Conservation (phyloP, 129 eudicot species). For the Tagetes erecta region DNA sequence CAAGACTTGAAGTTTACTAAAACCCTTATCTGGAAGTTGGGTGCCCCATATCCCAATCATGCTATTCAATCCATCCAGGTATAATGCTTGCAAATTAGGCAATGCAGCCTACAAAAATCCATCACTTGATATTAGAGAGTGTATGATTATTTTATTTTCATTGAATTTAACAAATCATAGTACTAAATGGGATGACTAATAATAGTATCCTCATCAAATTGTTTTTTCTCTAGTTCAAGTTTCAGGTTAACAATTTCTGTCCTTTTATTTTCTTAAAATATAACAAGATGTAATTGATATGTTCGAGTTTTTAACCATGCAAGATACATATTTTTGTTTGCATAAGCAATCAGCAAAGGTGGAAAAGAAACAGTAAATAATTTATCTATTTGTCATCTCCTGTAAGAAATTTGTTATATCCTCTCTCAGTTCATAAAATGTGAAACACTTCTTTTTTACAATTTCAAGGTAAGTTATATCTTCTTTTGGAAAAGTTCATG, state of each 20-base stretch:
- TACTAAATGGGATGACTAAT: not conserved
- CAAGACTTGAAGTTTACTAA: slow-evolving; percentile 31
- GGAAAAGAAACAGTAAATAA: not conserved
- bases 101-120: slow-evolving; percentile 35
- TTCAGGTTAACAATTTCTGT: not conserved
- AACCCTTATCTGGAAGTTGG: slow-evolving; percentile 37
- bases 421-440: not conserved
- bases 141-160: not conserved
- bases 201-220: slow-evolving; percentile 1
- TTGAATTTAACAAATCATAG: not conserved
- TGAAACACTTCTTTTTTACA: not conserved
- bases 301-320: not conserved
- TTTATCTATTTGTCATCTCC: not conserved
- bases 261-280: not conserved
- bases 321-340: not conserved
- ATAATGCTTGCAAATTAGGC: slow-evolving; percentile 39
- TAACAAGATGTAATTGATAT: not conserved
- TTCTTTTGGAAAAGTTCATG: not conserved
- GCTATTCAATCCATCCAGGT: slow-evolving; percentile 31
- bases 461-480: not conserved
- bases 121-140: slow-evolving; percentile 23
- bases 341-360: not conserved
- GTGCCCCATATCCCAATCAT: slow-evolving; percentile 41
- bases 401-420: not conserved
- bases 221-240: not conserved